These are phyloP conservation scores for Suillus alpinus DNA, from an alignment of 768 basidiomycete genomes.

Conservation along the genomic window DNA sequence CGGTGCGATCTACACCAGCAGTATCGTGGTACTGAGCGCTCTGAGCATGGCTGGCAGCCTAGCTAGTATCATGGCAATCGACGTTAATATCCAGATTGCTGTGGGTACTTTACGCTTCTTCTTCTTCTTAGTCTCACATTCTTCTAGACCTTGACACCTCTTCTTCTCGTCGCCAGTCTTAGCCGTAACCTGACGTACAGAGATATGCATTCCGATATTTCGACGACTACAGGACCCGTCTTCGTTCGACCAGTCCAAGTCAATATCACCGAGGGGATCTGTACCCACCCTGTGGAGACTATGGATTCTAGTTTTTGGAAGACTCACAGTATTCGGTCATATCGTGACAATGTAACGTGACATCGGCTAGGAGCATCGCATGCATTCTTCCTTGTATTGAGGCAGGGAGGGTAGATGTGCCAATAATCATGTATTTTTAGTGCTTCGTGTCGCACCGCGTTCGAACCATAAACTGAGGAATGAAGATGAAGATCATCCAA, in stretches of 20 bases:
- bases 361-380: neutral
- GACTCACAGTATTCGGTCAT: neutral
- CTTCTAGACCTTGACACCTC: slow-evolving; percentile 11
- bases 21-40: slow-evolving; percentile 8
- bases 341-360: neutral
- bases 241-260: neutral
- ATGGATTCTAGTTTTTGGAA: neutral
- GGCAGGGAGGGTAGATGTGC: no score
- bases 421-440: no score
- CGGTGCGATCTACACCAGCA: slow-evolving; percentile 14
- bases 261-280: neutral
- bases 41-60: slow-evolving; percentile 5
- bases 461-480: no score
- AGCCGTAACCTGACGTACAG: slow-evolving; percentile 6
- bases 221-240: neutral
- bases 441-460: no score
- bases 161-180: slow-evolving; percentile 16
- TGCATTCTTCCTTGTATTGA: neutral
- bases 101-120: slow-evolving; percentile 1
- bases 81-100: slow-evolving; percentile 12
- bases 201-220: neutral
- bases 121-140: neutral
- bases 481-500: neutral
- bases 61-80: neutral
- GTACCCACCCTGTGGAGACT: neutral